Conservation (phyloP, 441 rosid genomes). For the Populus trichocarpa region DNA sequence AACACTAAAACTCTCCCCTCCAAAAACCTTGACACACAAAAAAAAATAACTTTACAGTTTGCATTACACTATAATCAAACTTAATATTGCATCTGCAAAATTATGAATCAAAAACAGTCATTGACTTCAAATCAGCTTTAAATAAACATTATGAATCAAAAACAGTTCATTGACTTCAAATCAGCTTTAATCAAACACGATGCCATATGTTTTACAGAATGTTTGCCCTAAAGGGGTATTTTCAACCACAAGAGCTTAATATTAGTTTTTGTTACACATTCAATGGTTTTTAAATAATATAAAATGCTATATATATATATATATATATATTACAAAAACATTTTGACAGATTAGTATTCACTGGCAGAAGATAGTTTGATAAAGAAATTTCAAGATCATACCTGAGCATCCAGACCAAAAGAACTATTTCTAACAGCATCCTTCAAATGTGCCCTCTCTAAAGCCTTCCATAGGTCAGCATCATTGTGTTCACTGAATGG, state of each 20-base stretch:
- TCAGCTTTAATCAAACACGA: background rate
- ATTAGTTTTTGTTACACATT: background rate
- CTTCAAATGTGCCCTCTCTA: constrained; percentile 92
- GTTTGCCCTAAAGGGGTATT: background rate
- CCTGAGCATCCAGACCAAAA: constrained; percentile 82
- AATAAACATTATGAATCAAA: background rate
- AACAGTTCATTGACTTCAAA: background rate
- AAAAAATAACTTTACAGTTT: background rate
- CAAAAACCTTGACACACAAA: constrained; percentile 53
- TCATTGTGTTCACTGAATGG: constrained; percentile 90
- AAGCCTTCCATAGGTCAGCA: constrained; percentile 93
- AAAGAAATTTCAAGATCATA: constrained; percentile 19
- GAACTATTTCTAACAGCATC: constrained; percentile 67
- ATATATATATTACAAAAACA: background rate
- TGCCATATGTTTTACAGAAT: background rate
- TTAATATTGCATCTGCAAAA: background rate
- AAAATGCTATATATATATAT: background rate
- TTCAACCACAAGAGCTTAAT: background rate
- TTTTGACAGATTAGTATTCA: background rate
- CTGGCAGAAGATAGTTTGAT: background rate
- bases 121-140: background rate
- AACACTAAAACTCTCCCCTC: constrained; percentile 96
- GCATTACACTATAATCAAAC: background rate
- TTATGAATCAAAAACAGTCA: background rate
- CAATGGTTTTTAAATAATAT: background rate